Base-by-base conservation (phyloP, 208 protist species). In the Wallacemonas sp. region DNA sequence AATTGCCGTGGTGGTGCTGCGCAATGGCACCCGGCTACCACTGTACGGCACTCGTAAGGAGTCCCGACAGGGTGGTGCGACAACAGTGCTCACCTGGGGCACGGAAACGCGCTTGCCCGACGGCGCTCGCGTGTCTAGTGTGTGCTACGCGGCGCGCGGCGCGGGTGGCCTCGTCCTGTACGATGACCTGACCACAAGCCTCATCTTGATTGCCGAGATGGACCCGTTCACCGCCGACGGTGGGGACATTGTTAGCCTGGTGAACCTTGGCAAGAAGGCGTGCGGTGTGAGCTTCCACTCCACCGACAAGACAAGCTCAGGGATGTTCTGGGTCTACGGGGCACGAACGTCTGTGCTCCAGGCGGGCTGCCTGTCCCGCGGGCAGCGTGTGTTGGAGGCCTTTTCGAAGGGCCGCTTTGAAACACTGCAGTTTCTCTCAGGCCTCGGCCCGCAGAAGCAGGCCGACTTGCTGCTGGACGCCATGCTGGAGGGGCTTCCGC, bases 301-400 rank as follows among this genome's bases (percentile, higher is more conserved):
- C 55, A 69, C 33, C 33, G 63, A 16, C 64, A 72, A n/a, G 73
- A 64, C 70, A 49, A 61, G 57, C 41, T 66, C 52, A 18, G 61
- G 74, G 48, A 74, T 44, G 0, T 74, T 92, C 74, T 66, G 76
- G 68, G 70, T 89, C 7, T 92, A 92, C 59, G 83, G 77, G 16
- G 57, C 38, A 28, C 68, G 65, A 57, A 77, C 78, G 28, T 67
- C 79, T 28, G 55, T 82, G 2, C 68, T 77, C 20, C 71, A 68
- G 18, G 72, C 89, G 28, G 68, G 65, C 8, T 71, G 74, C 46
- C 71, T 84, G 38, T 71, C 74, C 16, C 63, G 66, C 11, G 75
- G 79, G 12, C 70, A 73, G 67, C 72, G 72, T 29, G 70, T 84
- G 49, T 65, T 65, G 64, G 65, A 74, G 44, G 59, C 70, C 23